phyloP scores from a whole-genome alignment of 139 green algal genomes.

The Dunaliella primolecta region DNA sequence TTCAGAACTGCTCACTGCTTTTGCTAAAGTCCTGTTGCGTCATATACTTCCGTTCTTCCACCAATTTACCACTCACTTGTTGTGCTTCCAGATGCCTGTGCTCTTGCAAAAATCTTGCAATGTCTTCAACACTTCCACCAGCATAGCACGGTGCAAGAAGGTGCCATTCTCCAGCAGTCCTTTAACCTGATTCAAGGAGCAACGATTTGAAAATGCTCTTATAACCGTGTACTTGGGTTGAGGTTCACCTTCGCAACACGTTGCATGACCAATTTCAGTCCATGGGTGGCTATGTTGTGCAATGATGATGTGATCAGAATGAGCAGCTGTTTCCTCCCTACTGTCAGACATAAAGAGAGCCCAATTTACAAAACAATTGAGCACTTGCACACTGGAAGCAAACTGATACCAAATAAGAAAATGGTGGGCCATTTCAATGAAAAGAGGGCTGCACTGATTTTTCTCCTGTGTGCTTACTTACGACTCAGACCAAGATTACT shows the following conservation, averaged over 20 bases:
- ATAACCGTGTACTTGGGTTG: background rate
- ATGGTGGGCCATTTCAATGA: too few relatives aligned
- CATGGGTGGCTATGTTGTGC: background rate
- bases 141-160: slow-evolving; percentile 46
- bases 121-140: slow-evolving; percentile 37
- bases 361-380: too few relatives aligned
- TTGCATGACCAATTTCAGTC: background rate
- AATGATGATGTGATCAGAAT: background rate
- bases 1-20: too few relatives aligned
- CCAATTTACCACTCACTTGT: slow-evolving; percentile 26
- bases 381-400: too few relatives aligned
- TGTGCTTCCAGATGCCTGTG: slow-evolving; percentile 25
- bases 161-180: slow-evolving; percentile 47
- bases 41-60: too few relatives aligned
- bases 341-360: background rate
- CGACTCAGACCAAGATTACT: too few relatives aligned
- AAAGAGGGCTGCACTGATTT: too few relatives aligned
- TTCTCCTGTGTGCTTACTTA: too few relatives aligned
- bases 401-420: too few relatives aligned
- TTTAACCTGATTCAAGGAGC: slow-evolving; percentile 34
- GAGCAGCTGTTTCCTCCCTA: background rate
- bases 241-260: background rate
- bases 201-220: background rate
- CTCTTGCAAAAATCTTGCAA: slow-evolving; percentile 24
- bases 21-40: too few relatives aligned